Evolutionary conservation across 768 basidiomycete genomes (phyloP).

Genomic region (Mycena olivaceomarginata): DNA sequence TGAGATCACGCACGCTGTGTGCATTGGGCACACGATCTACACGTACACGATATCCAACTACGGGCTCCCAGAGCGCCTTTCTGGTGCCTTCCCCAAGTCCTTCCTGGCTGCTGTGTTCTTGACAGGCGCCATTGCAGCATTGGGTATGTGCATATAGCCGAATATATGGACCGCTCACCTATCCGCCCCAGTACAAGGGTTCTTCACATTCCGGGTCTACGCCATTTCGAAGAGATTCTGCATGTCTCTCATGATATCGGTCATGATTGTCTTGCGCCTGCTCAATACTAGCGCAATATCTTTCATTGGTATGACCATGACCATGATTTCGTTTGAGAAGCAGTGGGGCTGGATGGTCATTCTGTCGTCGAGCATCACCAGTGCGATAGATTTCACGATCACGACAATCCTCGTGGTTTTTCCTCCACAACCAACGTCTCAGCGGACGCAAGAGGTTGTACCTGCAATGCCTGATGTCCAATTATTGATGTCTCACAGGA

Average conservation of each 20-base stretch:
- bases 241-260: background rate
- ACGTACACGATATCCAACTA: slow-evolving; percentile 14
- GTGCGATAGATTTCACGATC: slow-evolving; percentile 1
- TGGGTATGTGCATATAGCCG: background rate
- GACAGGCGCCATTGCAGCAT: background rate
- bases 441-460: no score
- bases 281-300: background rate
- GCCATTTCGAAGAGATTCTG: background rate
- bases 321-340: no score
- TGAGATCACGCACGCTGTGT: background rate
- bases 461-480: no score
- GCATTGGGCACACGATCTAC: slow-evolving; percentile 4
- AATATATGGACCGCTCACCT: background rate
- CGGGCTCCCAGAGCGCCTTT: background rate
- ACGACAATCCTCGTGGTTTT: background rate
- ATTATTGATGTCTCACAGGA: background rate
- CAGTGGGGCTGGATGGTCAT: no score
- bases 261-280: background rate
- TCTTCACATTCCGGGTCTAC: slow-evolving; percentile 13
- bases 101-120: background rate
- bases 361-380: background rate
- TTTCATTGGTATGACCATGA: no score
- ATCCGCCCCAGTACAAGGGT: background rate
- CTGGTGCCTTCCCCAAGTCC: background rate
- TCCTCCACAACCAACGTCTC: background rate